Evolutionary conservation across 2,329 filamentous ascomycete species (phyloP).

Genomic region (Xylaria sp.): DNA sequence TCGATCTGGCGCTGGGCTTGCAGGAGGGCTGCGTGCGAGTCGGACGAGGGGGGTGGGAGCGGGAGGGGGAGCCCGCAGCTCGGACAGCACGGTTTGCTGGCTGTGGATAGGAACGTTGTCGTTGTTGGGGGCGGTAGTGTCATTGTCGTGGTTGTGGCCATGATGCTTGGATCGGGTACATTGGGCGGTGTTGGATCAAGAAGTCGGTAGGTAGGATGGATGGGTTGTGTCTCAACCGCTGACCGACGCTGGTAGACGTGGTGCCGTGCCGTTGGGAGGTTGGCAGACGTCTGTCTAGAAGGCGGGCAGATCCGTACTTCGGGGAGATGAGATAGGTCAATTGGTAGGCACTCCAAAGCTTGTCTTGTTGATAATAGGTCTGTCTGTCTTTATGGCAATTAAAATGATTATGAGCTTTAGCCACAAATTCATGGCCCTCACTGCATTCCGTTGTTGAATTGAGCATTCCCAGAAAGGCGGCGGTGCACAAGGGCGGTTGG

Average conservation of each 20-base stretch:
- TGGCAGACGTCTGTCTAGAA: no score
- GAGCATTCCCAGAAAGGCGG: no score
- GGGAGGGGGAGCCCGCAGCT: constrained; percentile 54
- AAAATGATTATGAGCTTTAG: no score
- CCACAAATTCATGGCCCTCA: neutral
- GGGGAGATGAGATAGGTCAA: no score
- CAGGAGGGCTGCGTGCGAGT: constrained; percentile 52
- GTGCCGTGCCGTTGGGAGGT: neutral
- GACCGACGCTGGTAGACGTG: neutral
- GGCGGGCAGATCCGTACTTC: no score
- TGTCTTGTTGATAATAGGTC: no score
- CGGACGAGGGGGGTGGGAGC: constrained; percentile 37
- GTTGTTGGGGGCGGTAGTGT: constrained; percentile 31
- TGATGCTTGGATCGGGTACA: constrained; percentile 1
- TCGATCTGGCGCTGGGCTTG: constrained; percentile 65
- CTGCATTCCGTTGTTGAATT: neutral
- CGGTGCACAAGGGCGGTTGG: no score
- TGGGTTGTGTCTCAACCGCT: neutral
- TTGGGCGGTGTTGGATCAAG: neutral
- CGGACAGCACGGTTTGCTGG: constrained; percentile 51
- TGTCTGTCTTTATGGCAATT: no score
- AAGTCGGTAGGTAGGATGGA: neutral
- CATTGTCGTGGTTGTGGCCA: constrained; percentile 38
- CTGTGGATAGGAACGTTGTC: constrained; percentile 31
- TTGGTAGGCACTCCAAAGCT: no score